Evolutionary conservation across 176 grass and related monocot genomes (phyloP), one percentile per base, ranked within the genome.

Genomic region (Hyparrhenia diplandra): DNA sequence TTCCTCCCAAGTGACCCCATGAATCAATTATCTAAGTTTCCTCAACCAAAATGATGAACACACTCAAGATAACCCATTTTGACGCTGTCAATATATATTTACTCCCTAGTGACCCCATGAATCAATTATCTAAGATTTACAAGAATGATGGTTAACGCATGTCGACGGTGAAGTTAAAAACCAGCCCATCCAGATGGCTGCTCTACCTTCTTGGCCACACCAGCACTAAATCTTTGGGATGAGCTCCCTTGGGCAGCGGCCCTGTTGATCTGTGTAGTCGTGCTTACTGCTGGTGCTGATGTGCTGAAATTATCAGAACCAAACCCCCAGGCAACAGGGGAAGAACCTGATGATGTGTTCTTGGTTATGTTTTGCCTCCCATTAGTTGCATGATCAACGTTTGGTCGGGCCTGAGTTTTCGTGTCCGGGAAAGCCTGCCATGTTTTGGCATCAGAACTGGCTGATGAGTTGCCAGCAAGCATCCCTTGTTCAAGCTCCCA

Each of bases 141-240:
- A 5, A 39, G 60, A 78, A 59, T 70, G 16, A 17, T 76, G n/a
- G 73, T 71, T 66, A 46, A 58, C 4, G 2, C n/a, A 23, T 16
- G 36, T 18, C 24, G 28, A 58, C n/a, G 4, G 72, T 76, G 29
- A 67, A 71, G 57, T 76, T 90, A 97, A 79, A 97, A 97, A 28
- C 88, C 88, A 27, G 94, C 86, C 94, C 94, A 97, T 57, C 94
- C 94, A 69, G 94, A 71, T 86, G 94, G 94, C 35, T 87, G 87
- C 2, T 91, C 87, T 57, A 63, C 43, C 41, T 87, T 87, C 86
- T 85, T 87, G 0, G 57, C 30, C 28, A 46, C 31, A 5, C 77
- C 63, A 3, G 35, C 20, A 36, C 72, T 78, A 58, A 91, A 91
- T 71, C 89, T 88, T 84, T 87, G 92, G 2, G 89, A 91, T 45